Percentiles rank a stretch among this genome's conserved stretches.
Evolutionary conservation across 768 basidiomycete genomes (phyloP).

Genomic region (Gyrodon lividus): DNA sequence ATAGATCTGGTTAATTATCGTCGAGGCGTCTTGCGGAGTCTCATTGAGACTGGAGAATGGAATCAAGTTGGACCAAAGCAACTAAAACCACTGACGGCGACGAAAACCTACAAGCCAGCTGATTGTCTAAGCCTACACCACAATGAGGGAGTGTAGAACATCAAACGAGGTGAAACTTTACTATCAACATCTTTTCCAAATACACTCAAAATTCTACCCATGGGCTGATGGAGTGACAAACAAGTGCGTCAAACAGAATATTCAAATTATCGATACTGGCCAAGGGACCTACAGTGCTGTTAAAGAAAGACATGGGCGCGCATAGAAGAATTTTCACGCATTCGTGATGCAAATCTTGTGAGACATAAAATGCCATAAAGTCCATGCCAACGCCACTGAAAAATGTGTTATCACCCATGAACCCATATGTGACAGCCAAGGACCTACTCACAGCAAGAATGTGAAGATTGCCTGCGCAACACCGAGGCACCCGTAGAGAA

Average conservation of each 20-base stretch:
- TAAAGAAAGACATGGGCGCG: slow-evolving; percentile 80
- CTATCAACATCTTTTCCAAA: slow-evolving; percentile 70
- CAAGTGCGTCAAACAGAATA: background rate
- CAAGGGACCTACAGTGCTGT: slow-evolving; percentile 51
- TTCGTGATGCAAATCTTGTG: slow-evolving; percentile 58
- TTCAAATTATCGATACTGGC: background rate
- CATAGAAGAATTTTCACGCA: slow-evolving; percentile 62
- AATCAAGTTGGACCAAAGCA: background rate
- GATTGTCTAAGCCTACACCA: slow-evolving; percentile 48
- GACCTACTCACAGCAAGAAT: slow-evolving; percentile 44
- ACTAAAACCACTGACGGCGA: background rate
- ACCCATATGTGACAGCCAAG: background rate
- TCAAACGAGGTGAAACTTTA: slow-evolving; percentile 20
- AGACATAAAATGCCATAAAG: slow-evolving; percentile 56
- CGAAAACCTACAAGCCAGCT: slow-evolving; percentile 46
- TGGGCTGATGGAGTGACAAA: slow-evolving; percentile 37
- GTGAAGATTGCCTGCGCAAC: slow-evolving; percentile 57
- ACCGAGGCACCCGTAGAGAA: slow-evolving; percentile 60
- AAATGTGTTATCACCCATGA: background rate
- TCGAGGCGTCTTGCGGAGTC: slow-evolving; percentile 45
- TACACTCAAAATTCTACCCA: slow-evolving; percentile 60
- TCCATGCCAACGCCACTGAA: slow-evolving; percentile 53
- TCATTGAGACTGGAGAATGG: slow-evolving; percentile 45
- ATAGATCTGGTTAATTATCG: background rate
- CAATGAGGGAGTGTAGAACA: background rate